Conservation (phyloP, 2,329 filamentous ascomycete species). For the Cladophialophora carrionii region DNA sequence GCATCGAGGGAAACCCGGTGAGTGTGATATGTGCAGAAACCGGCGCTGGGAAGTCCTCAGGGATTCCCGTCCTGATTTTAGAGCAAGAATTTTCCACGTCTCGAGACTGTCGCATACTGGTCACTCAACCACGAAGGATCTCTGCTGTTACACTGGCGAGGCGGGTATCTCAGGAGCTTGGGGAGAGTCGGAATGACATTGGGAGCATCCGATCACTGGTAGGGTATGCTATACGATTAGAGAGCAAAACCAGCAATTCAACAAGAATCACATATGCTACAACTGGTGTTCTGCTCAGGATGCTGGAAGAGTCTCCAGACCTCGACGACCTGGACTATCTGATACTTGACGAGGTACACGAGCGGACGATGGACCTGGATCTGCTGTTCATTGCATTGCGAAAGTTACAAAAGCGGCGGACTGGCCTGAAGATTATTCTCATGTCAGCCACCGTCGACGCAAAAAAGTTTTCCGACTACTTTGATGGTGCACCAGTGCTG, state of each 20-base stretch:
- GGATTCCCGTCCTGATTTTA: conserved; percentile 90
- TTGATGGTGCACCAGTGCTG: conserved; percentile 77
- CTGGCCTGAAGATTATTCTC: conserved; percentile 85
- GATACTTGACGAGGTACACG: conserved; percentile 96
- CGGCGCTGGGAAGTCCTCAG: conserved; percentile 94
- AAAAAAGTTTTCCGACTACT: conserved; percentile 84
- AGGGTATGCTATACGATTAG: conserved; percentile 90
- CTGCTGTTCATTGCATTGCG: conserved; percentile 91
- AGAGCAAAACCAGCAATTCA: conserved; percentile 79
- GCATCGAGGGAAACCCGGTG: conserved; percentile 78
- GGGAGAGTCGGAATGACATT: conserved; percentile 78
- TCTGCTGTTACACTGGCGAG: conserved; percentile 93
- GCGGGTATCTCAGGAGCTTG: conserved; percentile 91
- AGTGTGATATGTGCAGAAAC: conserved; percentile 96
- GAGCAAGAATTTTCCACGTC: conserved; percentile 84
- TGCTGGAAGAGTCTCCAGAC: conserved; percentile 88
- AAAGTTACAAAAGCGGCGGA: conserved; percentile 73
- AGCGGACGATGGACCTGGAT: conserved; percentile 94
- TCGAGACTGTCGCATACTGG: conserved; percentile 86
- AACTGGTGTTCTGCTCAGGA: conserved; percentile 90
- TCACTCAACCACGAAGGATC: conserved; percentile 92
- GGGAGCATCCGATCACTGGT: conserved; percentile 83
- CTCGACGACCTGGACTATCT: conserved; percentile 89
- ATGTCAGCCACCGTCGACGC: conserved; percentile 99
- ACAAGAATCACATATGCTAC: conserved; percentile 85